Evolutionary conservation across 2,329 filamentous ascomycete species (phyloP).

Genomic region (Pyrenophora tritici-repentis): DNA sequence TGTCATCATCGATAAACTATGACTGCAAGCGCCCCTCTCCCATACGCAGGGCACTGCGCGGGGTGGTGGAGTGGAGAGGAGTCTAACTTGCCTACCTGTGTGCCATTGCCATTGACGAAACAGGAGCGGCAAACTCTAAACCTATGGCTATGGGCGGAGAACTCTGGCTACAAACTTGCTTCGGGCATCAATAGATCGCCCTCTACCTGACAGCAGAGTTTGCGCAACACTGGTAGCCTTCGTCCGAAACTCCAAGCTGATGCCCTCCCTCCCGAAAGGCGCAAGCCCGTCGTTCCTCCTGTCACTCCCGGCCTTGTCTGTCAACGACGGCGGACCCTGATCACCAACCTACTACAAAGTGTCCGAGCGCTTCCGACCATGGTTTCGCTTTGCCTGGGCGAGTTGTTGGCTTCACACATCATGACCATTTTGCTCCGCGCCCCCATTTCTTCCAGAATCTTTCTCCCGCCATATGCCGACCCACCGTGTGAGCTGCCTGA

Average conservation of each 20-base stretch:
- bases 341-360: constrained; percentile 3
- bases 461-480: constrained; percentile 35
- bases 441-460: constrained; percentile 39
- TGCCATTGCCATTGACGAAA: constrained; percentile 23
- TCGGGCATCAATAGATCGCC: constrained; percentile 8
- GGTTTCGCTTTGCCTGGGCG: constrained; percentile 19
- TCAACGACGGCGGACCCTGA: constrained; percentile 15
- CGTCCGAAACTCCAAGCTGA: constrained; percentile 5
- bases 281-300: constrained; percentile 19
- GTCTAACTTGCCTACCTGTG: constrained; percentile 17
- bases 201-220: constrained; percentile 13
- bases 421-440: constrained; percentile 19
- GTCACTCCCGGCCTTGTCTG: constrained; percentile 20
- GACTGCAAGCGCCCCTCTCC: constrained; percentile 4
- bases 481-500: constrained; percentile 26
- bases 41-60: constrained; percentile 25
- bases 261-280: constrained; percentile 16
- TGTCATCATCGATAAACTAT: constrained; percentile 23
- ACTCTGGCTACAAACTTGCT: constrained; percentile 25
- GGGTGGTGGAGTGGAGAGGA: constrained; percentile 26
- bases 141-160: constrained; percentile 13
- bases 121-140: constrained; percentile 20
- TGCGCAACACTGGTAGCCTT: constrained; percentile 17
- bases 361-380: constrained; percentile 17
- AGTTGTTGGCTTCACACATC: constrained; percentile 16